Percentiles rank a stretch among this genome's conserved stretches.
phyloP scores from a whole-genome alignment of 305 asterid genomes.

The Fraxinus paxiana region DNA sequence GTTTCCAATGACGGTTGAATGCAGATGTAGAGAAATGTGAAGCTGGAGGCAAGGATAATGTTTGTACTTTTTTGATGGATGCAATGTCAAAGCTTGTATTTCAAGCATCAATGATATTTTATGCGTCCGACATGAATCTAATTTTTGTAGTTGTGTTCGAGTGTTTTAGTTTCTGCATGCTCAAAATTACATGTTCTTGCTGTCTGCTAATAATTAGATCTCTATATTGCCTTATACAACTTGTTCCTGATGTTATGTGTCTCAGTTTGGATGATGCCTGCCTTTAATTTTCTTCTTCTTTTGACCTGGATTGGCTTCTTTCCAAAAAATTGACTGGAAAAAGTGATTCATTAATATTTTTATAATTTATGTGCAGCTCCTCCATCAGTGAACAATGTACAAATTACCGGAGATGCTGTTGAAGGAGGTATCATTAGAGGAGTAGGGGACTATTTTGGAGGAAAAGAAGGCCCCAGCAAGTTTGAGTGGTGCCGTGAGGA shows the following conservation, averaged over 20 bases:
- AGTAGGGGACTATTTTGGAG: conserved; percentile 85
- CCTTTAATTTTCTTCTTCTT: conserved; percentile 1
- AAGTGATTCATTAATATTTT: conserved; percentile 2
- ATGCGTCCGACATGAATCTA: neutral
- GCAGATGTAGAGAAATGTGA: neutral
- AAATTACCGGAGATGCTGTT: conserved; percentile 68
- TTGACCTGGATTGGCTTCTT: conserved; percentile 5
- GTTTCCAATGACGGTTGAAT: neutral
- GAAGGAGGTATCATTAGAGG: conserved; percentile 81
- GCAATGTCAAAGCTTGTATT: neutral
- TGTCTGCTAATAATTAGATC: neutral
- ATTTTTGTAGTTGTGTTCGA: neutral
- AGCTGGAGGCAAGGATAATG: neutral
- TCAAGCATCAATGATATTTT: neutral
- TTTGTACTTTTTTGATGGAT: conserved; percentile 1
- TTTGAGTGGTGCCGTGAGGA: conserved; percentile 90
- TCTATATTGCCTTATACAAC: neutral
- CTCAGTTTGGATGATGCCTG: neutral
- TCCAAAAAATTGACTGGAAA: neutral
- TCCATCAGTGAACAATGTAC: conserved; percentile 83
- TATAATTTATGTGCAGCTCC: conserved; percentile 63
- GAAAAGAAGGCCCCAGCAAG: conserved; percentile 98
- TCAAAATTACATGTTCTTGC: neutral
- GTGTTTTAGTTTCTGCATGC: conserved; percentile 4
- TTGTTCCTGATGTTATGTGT: neutral